These are phyloP conservation scores for Trifolium repens DNA, from an alignment of 306 rosid genomes.

Conservation along the genomic window DNA sequence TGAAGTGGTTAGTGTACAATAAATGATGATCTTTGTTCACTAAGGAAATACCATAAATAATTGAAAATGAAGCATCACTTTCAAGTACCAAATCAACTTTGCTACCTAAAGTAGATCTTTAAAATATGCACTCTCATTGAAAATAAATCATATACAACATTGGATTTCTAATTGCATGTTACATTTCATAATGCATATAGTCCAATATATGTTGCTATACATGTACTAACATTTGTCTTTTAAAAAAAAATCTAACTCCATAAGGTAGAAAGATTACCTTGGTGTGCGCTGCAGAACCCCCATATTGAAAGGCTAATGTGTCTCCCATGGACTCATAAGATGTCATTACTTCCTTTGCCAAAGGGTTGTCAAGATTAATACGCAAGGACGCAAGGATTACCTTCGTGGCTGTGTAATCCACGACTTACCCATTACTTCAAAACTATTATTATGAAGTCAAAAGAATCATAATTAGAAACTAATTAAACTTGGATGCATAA, in stretches of 20 bases:
- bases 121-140: background rate
- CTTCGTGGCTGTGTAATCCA: no score
- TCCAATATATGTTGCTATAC: background rate
- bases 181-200: background rate
- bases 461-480: no score
- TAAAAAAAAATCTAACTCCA: background rate
- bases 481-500: no score
- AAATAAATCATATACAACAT: background rate
- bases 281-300: slow-evolving; percentile 98
- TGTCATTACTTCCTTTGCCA: slow-evolving; percentile 82
- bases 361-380: slow-evolving; percentile 73
- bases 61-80: no score
- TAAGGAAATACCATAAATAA: no score
- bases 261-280: slow-evolving; percentile 62
- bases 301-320: slow-evolving; percentile 86
- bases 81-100: background rate
- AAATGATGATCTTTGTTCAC: no score
- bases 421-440: no score
- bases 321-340: slow-evolving; percentile 95
- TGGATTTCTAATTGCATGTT: background rate
- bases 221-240: background rate
- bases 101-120: background rate
- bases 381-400: no score
- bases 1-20: no score
- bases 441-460: no score